Evolutionary conservation across 2,329 filamentous ascomycete species (phyloP).

Genomic region (Ophiosphaerella korrae): DNA sequence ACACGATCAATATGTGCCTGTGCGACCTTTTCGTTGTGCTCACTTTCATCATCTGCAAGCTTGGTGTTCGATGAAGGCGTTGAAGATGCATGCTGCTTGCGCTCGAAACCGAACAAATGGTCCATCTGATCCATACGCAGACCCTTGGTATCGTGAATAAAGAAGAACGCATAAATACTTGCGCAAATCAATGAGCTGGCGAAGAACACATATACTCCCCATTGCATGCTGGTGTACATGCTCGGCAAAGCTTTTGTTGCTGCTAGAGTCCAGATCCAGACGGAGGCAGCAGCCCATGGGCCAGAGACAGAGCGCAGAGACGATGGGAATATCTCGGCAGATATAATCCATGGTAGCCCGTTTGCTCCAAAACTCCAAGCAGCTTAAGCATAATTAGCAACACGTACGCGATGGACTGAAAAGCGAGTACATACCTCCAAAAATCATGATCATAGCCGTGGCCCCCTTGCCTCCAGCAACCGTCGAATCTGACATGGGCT

Average conservation of each 20-base stretch:
- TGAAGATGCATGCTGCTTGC: slow-evolving; percentile 13
- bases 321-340: slow-evolving; percentile 51
- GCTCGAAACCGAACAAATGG: slow-evolving; percentile 41
- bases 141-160: slow-evolving; percentile 48
- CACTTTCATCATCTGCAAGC: slow-evolving; percentile 17
- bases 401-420: slow-evolving; percentile 37
- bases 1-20: slow-evolving; percentile 5
- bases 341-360: slow-evolving; percentile 52
- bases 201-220: slow-evolving; percentile 50
- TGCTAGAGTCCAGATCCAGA: slow-evolving; percentile 48
- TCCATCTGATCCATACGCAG: slow-evolving; percentile 48
- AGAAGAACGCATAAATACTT: slow-evolving; percentile 48
- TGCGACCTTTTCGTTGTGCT: slow-evolving; percentile 22
- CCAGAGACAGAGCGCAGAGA: slow-evolving; percentile 47
- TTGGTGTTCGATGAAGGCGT: slow-evolving; percentile 3
- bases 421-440: slow-evolving; percentile 34
- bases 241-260: slow-evolving; percentile 49
- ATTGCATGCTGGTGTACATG: slow-evolving; percentile 49
- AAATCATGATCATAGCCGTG: slow-evolving; percentile 50
- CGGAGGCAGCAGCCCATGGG: slow-evolving; percentile 43
- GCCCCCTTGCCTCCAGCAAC: slow-evolving; percentile 47
- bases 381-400: background rate
- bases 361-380: slow-evolving; percentile 49
- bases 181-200: slow-evolving; percentile 45
- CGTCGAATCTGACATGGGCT: slow-evolving; percentile 36